Conservation (phyloP, 202 grass and related monocot species). For the Schoenoplectus tabernaemontani region DNA sequence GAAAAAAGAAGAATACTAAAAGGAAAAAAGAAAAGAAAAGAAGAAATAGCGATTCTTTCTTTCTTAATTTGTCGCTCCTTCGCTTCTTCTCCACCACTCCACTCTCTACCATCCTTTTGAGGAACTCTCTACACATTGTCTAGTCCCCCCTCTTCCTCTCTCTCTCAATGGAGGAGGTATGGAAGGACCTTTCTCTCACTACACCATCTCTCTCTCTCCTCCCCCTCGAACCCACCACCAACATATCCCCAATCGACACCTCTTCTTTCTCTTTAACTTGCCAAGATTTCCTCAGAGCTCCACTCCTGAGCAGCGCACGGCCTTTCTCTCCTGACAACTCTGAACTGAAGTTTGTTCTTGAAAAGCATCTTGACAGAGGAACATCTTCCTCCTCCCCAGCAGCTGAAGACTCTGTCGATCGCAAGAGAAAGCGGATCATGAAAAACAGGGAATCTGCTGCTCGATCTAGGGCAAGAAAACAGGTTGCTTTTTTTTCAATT, state of each 20-base stretch:
- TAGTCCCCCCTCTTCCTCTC: too few species aligned
- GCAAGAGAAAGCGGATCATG: not conserved
- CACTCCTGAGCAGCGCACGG: not conserved
- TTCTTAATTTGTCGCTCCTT: constrained; percentile 8
- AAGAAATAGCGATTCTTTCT: not conserved
- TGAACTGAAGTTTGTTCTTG: constrained; percentile 1
- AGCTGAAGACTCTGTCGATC: not conserved
- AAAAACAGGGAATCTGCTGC: constrained; percentile 24
- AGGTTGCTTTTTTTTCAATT: too few species aligned
- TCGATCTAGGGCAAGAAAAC: constrained; percentile 22
- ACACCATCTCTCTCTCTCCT: constrained; percentile 1
- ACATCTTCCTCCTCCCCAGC: not conserved
- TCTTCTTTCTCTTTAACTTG: not conserved
- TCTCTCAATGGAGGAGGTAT: constrained; percentile 12
- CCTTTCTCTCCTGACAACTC: not conserved
- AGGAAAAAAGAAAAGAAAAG: not conserved
- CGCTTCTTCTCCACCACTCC: not conserved
- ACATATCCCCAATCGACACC: not conserved
- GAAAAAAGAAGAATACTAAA: not conserved
- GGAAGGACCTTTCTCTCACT: constrained; percentile 18
- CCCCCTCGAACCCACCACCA: not conserved
- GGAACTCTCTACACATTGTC: not conserved
- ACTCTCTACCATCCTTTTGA: not conserved
- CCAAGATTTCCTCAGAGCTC: not conserved
- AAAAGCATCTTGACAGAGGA: not conserved